Evolutionary conservation across 106 monocot genomes (phyloP), one percentile per base, ranked within the genome.

Genomic region (Posidonia australis): DNA sequence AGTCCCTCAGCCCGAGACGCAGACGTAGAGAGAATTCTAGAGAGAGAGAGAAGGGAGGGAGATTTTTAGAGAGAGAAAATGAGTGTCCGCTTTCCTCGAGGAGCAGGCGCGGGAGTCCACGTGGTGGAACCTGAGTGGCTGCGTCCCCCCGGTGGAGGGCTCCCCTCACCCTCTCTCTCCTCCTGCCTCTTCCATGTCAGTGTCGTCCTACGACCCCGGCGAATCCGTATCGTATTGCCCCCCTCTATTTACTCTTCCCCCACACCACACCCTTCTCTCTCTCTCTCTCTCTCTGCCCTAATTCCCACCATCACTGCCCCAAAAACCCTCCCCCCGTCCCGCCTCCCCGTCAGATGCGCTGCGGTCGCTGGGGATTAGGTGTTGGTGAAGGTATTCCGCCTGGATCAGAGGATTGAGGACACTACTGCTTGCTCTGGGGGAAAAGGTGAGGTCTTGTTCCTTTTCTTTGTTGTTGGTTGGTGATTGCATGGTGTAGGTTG

Each of bases 161-260:
- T 66, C 43, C 67, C 12, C 55, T n/a, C 67, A 54, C 62, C 18
- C 43, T 20, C 66, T 28, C 26, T 16, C 25, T 16, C 14, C 48
- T 49, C 48, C n/a, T n/a, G 13, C 48, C n/a, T 16, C 57, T 63
- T 52, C 60, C 64, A 51, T 67, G 74, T 74, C 74, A 74, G 67
- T 60, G 52, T 74, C 74, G 74, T 74, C 74, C 74, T 74, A 74
- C 74, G 67, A 60, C 66, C 66, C 66, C 74, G 74, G 66, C 56
- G 74, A 29, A 60, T 74, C 67, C 74, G 74, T 74, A 74, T 74
- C 73, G 73, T 65, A 73, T 73, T 53, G n/a, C 30, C 70, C 70
- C 70, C 45, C 42, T 32, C 46, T 41, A 20, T 32, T 16, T 68
- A 21, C 59, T 30, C 13, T n/a, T n/a, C n/a, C n/a, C n/a, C n/a